Percentiles rank a stretch among this genome's conserved stretches.
phyloP scores from a whole-genome alignment of 2,329 filamentous ascomycete genomes.

The Thelonectria blattea region DNA sequence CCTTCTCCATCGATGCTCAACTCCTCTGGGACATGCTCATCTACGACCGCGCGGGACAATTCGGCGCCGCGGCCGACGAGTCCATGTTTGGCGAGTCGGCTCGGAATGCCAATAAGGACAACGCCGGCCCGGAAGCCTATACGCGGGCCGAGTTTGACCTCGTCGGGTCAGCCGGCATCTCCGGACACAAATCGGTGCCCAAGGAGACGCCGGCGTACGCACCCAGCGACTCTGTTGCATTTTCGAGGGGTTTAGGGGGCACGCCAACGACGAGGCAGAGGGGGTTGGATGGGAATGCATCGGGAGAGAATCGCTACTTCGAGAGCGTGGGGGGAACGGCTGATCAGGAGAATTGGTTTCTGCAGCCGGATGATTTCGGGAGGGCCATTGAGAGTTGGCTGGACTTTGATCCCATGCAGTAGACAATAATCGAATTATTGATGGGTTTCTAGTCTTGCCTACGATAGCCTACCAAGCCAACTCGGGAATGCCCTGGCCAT shows the following conservation, averaged over 20 bases:
- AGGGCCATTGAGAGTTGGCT: constrained; percentile 46
- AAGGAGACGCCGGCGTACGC: constrained; percentile 44
- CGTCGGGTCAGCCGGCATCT: constrained; percentile 47
- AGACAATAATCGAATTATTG: not conserved
- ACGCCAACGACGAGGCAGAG: not conserved
- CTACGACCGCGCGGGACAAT: constrained; percentile 43
- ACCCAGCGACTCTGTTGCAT: constrained; percentile 31
- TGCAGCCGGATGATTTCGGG: constrained; percentile 45
- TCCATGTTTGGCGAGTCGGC: constrained; percentile 33
- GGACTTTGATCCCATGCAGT: constrained; percentile 21
- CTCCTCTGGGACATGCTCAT: constrained; percentile 46
- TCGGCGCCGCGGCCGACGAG: constrained; percentile 27
- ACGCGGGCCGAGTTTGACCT: constrained; percentile 38
- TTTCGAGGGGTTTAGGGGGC: not conserved
- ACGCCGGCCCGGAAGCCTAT: not conserved
- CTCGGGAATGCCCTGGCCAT: constrained; percentile 2
- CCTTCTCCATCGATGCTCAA: constrained; percentile 42
- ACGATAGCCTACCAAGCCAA: constrained; percentile 11
- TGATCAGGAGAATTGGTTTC: constrained; percentile 38
- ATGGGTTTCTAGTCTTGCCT: not conserved
- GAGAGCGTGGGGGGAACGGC: not conserved
- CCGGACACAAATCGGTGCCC: constrained; percentile 43
- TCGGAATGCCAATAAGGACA: no score
- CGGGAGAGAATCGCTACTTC: not conserved
- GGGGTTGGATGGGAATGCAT: not conserved